Conservation (phyloP, 1,284 basidiomycete species). For the Omphalotus olearius region DNA sequence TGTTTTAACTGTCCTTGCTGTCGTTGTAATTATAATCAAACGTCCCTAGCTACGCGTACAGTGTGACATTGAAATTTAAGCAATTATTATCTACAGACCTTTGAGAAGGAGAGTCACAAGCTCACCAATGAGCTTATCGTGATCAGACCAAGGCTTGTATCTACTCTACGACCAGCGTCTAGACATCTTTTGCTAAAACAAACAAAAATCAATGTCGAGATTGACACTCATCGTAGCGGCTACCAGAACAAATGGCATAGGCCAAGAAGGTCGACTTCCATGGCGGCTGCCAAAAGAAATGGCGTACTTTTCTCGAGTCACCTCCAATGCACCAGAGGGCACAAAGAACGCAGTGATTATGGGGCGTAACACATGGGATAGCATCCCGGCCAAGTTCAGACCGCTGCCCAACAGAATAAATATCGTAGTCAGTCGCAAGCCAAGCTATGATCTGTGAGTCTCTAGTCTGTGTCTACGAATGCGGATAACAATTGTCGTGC, state of each 20-base stretch:
- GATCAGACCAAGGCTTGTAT: too few relatives aligned
- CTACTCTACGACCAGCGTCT: too few relatives aligned
- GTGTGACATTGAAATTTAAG: too few relatives aligned
- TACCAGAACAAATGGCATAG: conserved; percentile 86
- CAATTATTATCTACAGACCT: too few relatives aligned
- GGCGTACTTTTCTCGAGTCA: conserved; percentile 88
- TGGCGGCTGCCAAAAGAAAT: conserved; percentile 92
- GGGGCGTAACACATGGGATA: conserved; percentile 98
- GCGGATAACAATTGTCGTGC: conserved; percentile 13
- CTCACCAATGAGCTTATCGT: too few relatives aligned
- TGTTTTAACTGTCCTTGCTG: neutral
- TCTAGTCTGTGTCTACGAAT: neutral
- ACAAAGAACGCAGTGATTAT: conserved; percentile 83
- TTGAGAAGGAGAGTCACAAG: too few relatives aligned
- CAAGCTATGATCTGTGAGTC: conserved; percentile 62
- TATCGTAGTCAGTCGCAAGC: conserved; percentile 73
- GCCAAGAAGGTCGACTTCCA: conserved; percentile 71
- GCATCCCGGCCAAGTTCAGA: conserved; percentile 86
- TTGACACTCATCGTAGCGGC: conserved; percentile 94
- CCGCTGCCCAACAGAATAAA: conserved; percentile 81
- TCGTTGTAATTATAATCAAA: neutral
- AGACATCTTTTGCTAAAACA: neutral
- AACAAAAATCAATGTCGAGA: conserved; percentile 35
- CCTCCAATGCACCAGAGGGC: conserved; percentile 55
- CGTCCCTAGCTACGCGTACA: too few relatives aligned